Evolutionary conservation across 257 asterid species (phyloP).

Genomic region (Nicotiana knightiana): DNA sequence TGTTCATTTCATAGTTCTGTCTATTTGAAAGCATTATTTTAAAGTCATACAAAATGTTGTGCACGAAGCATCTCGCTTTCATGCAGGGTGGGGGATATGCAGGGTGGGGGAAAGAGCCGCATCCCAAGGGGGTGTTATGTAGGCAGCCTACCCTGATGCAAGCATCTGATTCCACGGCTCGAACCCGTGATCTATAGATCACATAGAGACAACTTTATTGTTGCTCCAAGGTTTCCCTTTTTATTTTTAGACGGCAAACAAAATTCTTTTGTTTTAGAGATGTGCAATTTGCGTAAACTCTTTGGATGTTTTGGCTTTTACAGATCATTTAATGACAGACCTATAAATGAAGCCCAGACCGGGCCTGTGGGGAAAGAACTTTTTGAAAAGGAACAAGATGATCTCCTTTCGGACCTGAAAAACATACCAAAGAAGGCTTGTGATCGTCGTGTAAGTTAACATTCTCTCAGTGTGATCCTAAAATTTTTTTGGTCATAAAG

Average conservation of each 20-base stretch:
- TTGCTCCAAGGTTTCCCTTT: too few species aligned
- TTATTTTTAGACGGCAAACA: neutral
- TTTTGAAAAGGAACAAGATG: conserved; percentile 91
- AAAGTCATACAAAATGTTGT: neutral
- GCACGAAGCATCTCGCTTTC: too few species aligned
- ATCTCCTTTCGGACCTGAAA: conserved; percentile 69
- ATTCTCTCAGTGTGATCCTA: neutral
- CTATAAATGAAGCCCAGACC: conserved; percentile 54
- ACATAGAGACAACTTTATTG: too few species aligned
- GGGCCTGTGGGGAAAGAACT: conserved; percentile 88
- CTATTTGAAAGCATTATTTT: neutral
- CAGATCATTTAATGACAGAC: conserved; percentile 89
- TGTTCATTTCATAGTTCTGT: neutral
- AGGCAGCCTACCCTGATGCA: too few species aligned
- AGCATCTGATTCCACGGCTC: too few species aligned
- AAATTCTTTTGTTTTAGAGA: neutral
- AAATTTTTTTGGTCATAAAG: neutral
- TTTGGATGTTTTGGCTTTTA: neutral
- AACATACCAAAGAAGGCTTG: conserved; percentile 92
- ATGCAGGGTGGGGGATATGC: too few species aligned
- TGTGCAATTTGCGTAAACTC: neutral
- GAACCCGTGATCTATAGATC: too few species aligned
- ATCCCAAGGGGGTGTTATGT: too few species aligned
- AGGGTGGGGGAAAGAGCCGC: too few species aligned
- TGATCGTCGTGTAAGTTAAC: conserved; percentile 75